A percentile compares a stretch with the other conserved stretches of the same genome.
These are phyloP conservation scores for Trichoderma atroviride DNA, from an alignment of 2,329 filamentous ascomycete genomes.

Conservation along the genomic window DNA sequence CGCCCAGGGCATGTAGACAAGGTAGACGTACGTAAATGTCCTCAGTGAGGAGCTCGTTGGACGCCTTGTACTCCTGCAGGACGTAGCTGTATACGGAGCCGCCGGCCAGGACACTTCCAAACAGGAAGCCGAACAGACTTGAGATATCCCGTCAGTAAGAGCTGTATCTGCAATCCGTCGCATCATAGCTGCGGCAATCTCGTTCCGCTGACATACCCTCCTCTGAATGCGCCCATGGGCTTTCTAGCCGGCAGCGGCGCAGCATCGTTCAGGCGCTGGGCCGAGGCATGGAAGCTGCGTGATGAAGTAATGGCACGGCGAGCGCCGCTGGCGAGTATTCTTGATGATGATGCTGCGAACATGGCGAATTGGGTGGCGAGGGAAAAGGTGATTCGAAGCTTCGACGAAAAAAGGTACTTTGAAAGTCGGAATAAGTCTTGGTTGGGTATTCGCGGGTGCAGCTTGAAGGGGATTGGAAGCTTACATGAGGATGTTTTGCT, in stretches of 20 bases:
- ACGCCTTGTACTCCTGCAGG: slow-evolving; percentile 87
- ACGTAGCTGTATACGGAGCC: slow-evolving; percentile 89
- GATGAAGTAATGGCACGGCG: slow-evolving; percentile 42
- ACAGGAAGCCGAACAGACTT: slow-evolving; percentile 88
- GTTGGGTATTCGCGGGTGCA: not conserved
- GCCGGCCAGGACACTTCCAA: slow-evolving; percentile 79
- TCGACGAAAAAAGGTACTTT: not conserved
- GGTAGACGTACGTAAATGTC: slow-evolving; percentile 88
- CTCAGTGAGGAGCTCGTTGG: slow-evolving; percentile 90
- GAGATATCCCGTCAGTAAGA: slow-evolving; percentile 11
- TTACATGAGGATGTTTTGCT: slow-evolving; percentile 27
- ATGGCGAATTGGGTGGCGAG: slow-evolving; percentile 39
- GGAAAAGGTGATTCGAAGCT: slow-evolving; percentile 12
- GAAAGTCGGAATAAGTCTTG: slow-evolving; percentile 26
- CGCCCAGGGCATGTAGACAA: not conserved
- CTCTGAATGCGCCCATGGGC: slow-evolving; percentile 63
- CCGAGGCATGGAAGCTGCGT: slow-evolving; percentile 55
- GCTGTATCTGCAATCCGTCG: not conserved
- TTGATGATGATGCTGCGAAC: slow-evolving; percentile 43
- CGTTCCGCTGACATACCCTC: slow-evolving; percentile 53
- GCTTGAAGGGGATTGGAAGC: slow-evolving; percentile 22
- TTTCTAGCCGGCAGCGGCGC: slow-evolving; percentile 57
- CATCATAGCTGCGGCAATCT: slow-evolving; percentile 21
- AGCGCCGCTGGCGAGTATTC: slow-evolving; percentile 47
- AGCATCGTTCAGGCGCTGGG: slow-evolving; percentile 48